These are phyloP conservation scores for Lentinula lateritia DNA, from an alignment of 768 basidiomycete genomes.

Conservation along the genomic window DNA sequence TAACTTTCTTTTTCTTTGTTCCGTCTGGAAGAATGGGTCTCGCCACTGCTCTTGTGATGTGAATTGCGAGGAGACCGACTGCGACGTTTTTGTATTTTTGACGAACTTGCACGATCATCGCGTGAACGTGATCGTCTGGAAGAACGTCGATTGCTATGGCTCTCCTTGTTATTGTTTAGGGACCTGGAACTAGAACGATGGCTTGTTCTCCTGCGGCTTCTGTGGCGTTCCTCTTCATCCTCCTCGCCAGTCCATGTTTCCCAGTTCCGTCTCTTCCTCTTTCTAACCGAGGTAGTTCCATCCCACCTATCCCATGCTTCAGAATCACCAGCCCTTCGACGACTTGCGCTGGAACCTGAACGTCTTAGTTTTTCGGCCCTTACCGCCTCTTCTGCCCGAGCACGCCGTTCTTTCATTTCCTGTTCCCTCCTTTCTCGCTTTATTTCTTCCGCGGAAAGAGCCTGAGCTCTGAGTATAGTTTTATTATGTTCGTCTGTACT, in stretches of 20 bases:
- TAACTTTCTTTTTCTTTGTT: background rate
- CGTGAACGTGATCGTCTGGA: slow-evolving; percentile 15
- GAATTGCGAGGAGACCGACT: slow-evolving; percentile 2
- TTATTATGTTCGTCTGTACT: slow-evolving; percentile 96
- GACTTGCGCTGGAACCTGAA: slow-evolving; percentile 20
- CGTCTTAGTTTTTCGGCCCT: slow-evolving; percentile 56
- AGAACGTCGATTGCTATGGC: slow-evolving; percentile 12
- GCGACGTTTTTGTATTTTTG: background rate
- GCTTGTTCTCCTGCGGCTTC: slow-evolving; percentile 11
- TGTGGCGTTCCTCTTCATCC: slow-evolving; percentile 26
- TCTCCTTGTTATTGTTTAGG: background rate
- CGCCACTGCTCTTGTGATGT: background rate
- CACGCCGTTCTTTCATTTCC: slow-evolving; percentile 54
- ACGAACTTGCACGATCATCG: slow-evolving; percentile 7
- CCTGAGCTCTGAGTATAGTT: slow-evolving; percentile 71
- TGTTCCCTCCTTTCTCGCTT: slow-evolving; percentile 63
- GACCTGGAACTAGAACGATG: background rate
- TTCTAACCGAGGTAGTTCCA: slow-evolving; percentile 42
- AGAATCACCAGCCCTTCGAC: slow-evolving; percentile 2
- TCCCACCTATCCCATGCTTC: slow-evolving; percentile 51
- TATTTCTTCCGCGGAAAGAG: slow-evolving; percentile 66
- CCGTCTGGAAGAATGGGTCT: background rate
- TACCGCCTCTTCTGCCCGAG: slow-evolving; percentile 71
- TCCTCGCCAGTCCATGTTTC: slow-evolving; percentile 43
- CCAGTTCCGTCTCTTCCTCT: slow-evolving; percentile 45